phyloP scores from a whole-genome alignment of 2,329 filamentous ascomycete genomes.

The Colletotrichum tanaceti region DNA sequence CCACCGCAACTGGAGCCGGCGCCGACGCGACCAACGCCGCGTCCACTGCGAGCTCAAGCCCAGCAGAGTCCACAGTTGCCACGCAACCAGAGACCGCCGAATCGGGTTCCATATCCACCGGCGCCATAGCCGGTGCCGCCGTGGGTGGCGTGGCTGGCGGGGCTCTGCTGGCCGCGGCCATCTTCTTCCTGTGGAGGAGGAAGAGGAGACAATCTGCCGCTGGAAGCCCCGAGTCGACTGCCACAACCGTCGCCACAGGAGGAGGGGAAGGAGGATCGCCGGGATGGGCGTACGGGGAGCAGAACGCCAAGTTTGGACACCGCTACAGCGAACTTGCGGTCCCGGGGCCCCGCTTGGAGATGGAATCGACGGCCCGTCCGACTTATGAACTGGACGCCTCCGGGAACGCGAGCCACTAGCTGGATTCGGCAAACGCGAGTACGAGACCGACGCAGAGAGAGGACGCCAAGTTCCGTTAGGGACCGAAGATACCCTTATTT shows the following conservation, averaged over 20 bases:
- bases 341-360: not conserved
- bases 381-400: slow-evolving; percentile 5
- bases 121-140: slow-evolving; percentile 12
- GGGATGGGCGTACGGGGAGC: not conserved
- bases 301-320: not conserved
- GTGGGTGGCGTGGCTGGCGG: slow-evolving; percentile 10
- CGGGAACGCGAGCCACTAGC: not conserved
- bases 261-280: not conserved
- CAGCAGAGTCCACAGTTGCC: not conserved
- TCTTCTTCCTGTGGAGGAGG: slow-evolving; percentile 15
- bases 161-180: not conserved
- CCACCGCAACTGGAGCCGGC: not conserved
- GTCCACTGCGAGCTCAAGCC: not conserved
- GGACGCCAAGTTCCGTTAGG: slow-evolving; percentile 4
- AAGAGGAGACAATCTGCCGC: not conserved
- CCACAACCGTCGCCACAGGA: not conserved
- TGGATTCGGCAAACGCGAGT: not conserved
- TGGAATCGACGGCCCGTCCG: not conserved
- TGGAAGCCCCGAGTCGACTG: not conserved
- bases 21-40: not conserved
- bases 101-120: slow-evolving; percentile 8
- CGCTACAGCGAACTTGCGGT: slow-evolving; percentile 2
- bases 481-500: not conserved
- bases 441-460: slow-evolving; percentile 3
- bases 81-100: not conserved